A percentile compares a stretch with the other conserved stretches of the same genome.
phyloP scores from a whole-genome alignment of 169 alveolate species.

The Eimeria necatrix region DNA sequence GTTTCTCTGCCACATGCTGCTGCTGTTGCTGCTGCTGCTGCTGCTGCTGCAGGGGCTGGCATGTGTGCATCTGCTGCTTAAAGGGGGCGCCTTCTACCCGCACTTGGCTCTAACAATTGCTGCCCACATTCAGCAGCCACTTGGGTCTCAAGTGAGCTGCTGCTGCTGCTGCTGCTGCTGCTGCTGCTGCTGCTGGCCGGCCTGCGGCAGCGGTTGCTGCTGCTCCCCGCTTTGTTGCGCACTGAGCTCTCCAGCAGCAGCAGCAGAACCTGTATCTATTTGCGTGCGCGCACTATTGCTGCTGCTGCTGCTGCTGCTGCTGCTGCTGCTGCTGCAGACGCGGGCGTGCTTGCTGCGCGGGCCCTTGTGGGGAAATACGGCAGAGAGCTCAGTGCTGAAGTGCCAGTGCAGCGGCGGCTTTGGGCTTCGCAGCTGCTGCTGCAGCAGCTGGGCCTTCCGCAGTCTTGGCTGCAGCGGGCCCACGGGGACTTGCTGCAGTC shows the following conservation, averaged over 20 bases:
- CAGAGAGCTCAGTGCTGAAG: not conserved
- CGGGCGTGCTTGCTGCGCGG: not conserved
- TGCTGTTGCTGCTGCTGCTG: slow-evolving; percentile 24
- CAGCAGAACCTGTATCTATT: not conserved
- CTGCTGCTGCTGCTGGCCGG: not conserved
- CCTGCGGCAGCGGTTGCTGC: slow-evolving; percentile 16
- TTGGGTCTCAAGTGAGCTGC: slow-evolving; percentile 74
- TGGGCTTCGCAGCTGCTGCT: not conserved
- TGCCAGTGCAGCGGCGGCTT: slow-evolving; percentile 8
- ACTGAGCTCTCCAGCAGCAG: slow-evolving; percentile 12
- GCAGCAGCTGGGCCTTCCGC: slow-evolving; percentile 8
- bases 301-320: slow-evolving; percentile 66
- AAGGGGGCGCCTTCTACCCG: slow-evolving; percentile 71
- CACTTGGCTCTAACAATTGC: slow-evolving; percentile 77
- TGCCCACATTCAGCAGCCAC: slow-evolving; percentile 75
- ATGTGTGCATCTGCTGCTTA: slow-evolving; percentile 34
- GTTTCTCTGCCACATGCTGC: not conserved
- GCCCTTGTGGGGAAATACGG: not conserved
- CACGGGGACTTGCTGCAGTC: not conserved
- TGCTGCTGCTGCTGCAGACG: slow-evolving; percentile 3
- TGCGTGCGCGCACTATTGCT: not conserved
- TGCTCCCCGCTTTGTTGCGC: slow-evolving; percentile 19
- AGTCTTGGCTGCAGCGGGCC: slow-evolving; percentile 16
- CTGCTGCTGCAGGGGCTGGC: slow-evolving; percentile 40
- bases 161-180: slow-evolving; percentile 61